These are phyloP conservation scores for Colletotrichum cordylinicola DNA, from an alignment of 2,329 filamentous ascomycete genomes.

Conservation along the genomic window DNA sequence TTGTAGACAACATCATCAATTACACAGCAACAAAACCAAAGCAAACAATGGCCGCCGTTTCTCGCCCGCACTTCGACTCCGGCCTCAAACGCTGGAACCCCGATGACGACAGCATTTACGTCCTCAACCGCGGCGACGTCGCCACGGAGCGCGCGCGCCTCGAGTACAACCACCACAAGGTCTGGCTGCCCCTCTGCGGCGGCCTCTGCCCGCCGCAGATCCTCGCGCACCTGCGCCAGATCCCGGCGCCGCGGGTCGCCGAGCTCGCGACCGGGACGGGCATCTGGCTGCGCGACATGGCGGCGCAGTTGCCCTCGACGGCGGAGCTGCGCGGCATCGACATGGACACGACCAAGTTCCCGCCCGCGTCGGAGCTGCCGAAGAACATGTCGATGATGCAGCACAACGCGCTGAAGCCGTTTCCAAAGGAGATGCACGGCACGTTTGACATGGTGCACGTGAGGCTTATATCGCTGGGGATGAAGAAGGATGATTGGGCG, in stretches of 20 bases:
- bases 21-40: neutral
- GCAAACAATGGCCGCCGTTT: neutral
- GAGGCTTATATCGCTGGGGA: conserved; percentile 2
- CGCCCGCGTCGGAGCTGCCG: neutral
- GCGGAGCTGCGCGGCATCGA: conserved; percentile 23
- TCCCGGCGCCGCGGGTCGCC: conserved; percentile 5
- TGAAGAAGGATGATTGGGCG: conserved; percentile 23
- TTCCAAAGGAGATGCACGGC: conserved; percentile 7
- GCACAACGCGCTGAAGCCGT: conserved; percentile 15
- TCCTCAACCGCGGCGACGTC: neutral
- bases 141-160: neutral
- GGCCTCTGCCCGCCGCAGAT: neutral
- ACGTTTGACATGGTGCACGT: conserved; percentile 24
- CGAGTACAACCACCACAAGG: conserved; percentile 4
- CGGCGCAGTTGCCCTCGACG: conserved; percentile 2
- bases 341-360: conserved; percentile 25
- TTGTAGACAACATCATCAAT: neutral
- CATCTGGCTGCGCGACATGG: conserved; percentile 26
- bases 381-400: conserved; percentile 10
- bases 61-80: neutral
- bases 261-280: conserved; percentile 25
- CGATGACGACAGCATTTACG: neutral
- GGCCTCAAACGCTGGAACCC: neutral
- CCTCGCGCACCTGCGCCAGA: neutral
- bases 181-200: neutral